Percentiles rank a stretch among this genome's conserved stretches.
These are phyloP conservation scores for Epithele typhae DNA, from an alignment of 768 basidiomycete species.

Conservation along the genomic window DNA sequence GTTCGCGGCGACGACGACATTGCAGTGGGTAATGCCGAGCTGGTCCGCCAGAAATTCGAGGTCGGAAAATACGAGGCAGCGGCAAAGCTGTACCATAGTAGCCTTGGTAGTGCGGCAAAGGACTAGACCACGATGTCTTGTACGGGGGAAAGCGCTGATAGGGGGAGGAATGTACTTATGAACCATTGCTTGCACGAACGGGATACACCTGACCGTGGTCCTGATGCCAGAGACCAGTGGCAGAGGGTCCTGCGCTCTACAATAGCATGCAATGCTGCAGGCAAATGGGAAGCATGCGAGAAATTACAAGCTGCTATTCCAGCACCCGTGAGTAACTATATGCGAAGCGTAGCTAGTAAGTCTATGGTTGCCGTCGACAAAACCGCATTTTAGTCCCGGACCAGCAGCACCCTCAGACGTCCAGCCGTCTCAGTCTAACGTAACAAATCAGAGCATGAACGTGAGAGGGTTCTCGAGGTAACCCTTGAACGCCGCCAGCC, in stretches of 20 bases:
- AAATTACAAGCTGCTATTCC: conserved; percentile 16
- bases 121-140: no score
- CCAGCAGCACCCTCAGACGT: neutral
- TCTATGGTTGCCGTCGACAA: conserved; percentile 13
- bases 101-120: no score
- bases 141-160: no score
- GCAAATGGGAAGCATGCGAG: neutral
- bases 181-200: no score
- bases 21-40: conserved; percentile 19
- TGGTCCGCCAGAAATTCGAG: conserved; percentile 24
- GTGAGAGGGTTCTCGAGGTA: conserved; percentile 96
- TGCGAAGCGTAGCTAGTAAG: conserved; percentile 16
- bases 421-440: neutral
- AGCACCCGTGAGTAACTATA: conserved; percentile 17
- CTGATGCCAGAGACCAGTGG: no score
- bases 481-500: conserved; percentile 90
- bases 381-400: conserved; percentile 10
- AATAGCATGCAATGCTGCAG: no score
- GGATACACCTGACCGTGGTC: no score
- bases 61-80: conserved; percentile 24
- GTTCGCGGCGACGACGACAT: conserved; percentile 30
- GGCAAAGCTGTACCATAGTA: no score
- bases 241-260: no score
- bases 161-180: no score
- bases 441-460: conserved; percentile 72